Conservation (phyloP, 805 yeast genomes). For the Hanseniaspora singularis region DNA sequence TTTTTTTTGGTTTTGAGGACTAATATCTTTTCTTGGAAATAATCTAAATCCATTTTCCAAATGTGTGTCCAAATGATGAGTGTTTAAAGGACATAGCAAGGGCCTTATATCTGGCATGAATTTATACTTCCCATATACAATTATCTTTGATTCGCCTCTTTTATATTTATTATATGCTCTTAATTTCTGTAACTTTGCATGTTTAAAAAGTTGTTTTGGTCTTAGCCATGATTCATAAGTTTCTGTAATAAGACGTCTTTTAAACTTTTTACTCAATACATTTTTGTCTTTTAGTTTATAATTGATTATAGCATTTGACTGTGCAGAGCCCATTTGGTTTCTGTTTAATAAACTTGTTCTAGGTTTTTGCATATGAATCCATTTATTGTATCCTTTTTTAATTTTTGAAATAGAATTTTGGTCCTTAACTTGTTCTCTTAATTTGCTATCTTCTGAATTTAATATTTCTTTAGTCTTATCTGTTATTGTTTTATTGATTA, state of each 20-base stretch:
- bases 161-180: neutral
- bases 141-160: neutral
- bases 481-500: too few relatives aligned
- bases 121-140: conserved; percentile 9
- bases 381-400: too few relatives aligned
- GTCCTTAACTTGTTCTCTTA: too few relatives aligned
- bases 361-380: too few relatives aligned
- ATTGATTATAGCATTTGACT: neutral
- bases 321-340: too few relatives aligned
- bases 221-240: conserved; percentile 11
- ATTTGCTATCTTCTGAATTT: too few relatives aligned
- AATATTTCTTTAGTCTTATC: too few relatives aligned
- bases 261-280: neutral
- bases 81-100: neutral
- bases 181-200: too few relatives aligned
- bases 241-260: neutral
- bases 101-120: conserved; percentile 4
- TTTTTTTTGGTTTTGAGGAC: neutral
- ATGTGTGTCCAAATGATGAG: neutral
- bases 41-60: neutral
- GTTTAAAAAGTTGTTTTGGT: neutral
- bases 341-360: neutral
- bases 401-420: too few relatives aligned
- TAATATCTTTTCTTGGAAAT: neutral
- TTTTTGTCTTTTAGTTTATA: neutral